Evolutionary conservation across 1,139 yeast species (phyloP).

Genomic region (Hansenula anomala): DNA sequence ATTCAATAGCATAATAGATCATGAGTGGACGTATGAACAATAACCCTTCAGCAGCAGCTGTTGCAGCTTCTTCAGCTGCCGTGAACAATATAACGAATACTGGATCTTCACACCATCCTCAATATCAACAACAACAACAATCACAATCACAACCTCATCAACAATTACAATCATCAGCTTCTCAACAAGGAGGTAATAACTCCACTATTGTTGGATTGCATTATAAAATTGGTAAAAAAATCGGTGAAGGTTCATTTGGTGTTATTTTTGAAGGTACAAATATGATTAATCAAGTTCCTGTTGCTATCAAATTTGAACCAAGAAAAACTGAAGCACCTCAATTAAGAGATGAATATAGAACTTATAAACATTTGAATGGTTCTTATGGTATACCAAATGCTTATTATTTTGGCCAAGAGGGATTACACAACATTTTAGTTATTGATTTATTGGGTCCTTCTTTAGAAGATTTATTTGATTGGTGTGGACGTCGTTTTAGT

Average conservation of each 20-base stretch:
- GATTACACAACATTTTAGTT: slow-evolving; percentile 88
- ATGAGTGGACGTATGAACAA: slow-evolving; percentile 6
- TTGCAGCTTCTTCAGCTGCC: slow-evolving; percentile 25
- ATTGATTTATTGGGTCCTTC: slow-evolving; percentile 95
- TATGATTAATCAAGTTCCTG: slow-evolving; percentile 76
- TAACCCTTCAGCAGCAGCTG: slow-evolving; percentile 21
- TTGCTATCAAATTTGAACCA: slow-evolving; percentile 74
- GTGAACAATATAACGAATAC: slow-evolving; percentile 22
- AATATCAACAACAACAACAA: slow-evolving; percentile 4
- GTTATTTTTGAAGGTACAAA: slow-evolving; percentile 94
- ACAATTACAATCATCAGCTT: slow-evolving; percentile 1
- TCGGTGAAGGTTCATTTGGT: slow-evolving; percentile 98
- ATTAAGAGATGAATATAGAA: slow-evolving; percentile 89
- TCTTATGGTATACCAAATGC: slow-evolving; percentile 88
- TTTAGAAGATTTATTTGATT: slow-evolving; percentile 91
- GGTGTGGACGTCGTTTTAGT: slow-evolving; percentile 92
- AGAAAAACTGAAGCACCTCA: slow-evolving; percentile 98
- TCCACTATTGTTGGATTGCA: slow-evolving; percentile 58
- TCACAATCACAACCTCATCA: background rate
- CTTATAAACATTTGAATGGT: slow-evolving; percentile 83
- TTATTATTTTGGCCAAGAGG: slow-evolving; percentile 96
- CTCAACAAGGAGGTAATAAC: background rate
- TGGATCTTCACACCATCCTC: background rate
- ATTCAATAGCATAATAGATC: too few species aligned
- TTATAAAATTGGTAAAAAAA: slow-evolving; percentile 93